Evolutionary conservation across 202 grass and related monocot species (phyloP), one percentile per base, ranked within the genome.

Genomic region (Setaria viridis): DNA sequence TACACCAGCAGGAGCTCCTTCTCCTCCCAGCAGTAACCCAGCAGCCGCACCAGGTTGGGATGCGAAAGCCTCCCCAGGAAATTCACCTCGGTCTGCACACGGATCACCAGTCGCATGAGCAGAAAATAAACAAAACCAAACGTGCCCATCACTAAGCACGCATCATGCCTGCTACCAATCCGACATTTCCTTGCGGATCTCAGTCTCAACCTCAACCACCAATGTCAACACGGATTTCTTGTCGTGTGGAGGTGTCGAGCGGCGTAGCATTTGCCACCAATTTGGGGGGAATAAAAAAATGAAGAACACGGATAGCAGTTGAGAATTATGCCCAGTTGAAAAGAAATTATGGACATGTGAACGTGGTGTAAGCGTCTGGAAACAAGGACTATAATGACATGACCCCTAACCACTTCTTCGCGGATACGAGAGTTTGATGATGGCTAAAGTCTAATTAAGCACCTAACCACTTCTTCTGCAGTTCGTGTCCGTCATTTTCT

Each of bases 1-100:
- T 97, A 97, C 60, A 94, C 94, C 7, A 97, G 91, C 68, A 97
- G 79, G 46, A 97, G 94, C 83, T 97, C 94, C 39, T 79, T 88
- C 6, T 91, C 91, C 84, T 97, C 94, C 88, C 81, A 88, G 70
- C 94, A 97, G 49, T 94, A 97, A 32, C 94, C 94, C 60, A 97
- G 41, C 77, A 97, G 87, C 71, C 83, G 87, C 70, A 97, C 94
- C 78, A 97, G 87, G 14, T 97, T 97, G 56, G 94, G 94, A 80
- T 97, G 94, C 25, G 78, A 82, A 39, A 97, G 87, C 67, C 94
- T 92, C 4, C 94, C 94, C 2, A 95, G 88, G 75, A 95, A 92
- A 57, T 91, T 86, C 80, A 95, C 90, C 59, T 95, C 93, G 16
- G 88, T 67, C 93, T 95, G 86, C 81, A 86, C 6, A 47, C 54